These are phyloP conservation scores for Didymella pinodella DNA, from an alignment of 2,329 filamentous ascomycete genomes.

Conservation along the genomic window DNA sequence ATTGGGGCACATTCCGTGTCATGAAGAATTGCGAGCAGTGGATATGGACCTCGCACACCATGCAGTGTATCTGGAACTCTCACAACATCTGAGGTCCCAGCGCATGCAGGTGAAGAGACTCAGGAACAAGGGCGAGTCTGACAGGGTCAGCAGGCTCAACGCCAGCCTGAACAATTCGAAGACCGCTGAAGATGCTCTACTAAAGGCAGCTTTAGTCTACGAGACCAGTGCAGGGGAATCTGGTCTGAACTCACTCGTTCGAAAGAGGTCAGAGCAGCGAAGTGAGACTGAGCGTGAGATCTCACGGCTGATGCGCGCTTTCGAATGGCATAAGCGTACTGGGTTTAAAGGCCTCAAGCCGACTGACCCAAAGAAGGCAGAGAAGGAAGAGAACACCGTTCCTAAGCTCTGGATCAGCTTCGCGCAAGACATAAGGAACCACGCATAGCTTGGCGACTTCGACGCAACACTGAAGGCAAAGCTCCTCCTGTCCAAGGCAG, in stretches of 20 bases:
- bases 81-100: constrained; percentile 61
- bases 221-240: constrained; percentile 24
- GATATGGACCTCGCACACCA: constrained; percentile 58
- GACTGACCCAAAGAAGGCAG: constrained; percentile 12
- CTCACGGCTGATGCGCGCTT: constrained; percentile 22
- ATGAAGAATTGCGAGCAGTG: constrained; percentile 56
- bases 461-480: constrained; percentile 22
- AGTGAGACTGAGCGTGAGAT: constrained; percentile 25
- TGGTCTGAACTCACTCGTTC: constrained; percentile 25
- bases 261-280: constrained; percentile 29
- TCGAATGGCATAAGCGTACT: constrained; percentile 25
- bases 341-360: constrained; percentile 14
- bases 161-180: constrained; percentile 56
- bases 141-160: constrained; percentile 53
- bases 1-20: constrained; percentile 51
- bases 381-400: constrained; percentile 16
- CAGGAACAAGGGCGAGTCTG: constrained; percentile 47
- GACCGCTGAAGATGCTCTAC: constrained; percentile 62
- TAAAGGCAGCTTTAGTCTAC: constrained; percentile 52
- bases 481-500: constrained; percentile 21
- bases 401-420: constrained; percentile 30
- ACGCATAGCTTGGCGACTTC: constrained; percentile 36
- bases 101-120: constrained; percentile 58
- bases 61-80: constrained; percentile 63
- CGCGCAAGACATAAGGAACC: constrained; percentile 25